Conservation (phyloP, 73 alveolate genomes). For the Breviolum minutum region DNA sequence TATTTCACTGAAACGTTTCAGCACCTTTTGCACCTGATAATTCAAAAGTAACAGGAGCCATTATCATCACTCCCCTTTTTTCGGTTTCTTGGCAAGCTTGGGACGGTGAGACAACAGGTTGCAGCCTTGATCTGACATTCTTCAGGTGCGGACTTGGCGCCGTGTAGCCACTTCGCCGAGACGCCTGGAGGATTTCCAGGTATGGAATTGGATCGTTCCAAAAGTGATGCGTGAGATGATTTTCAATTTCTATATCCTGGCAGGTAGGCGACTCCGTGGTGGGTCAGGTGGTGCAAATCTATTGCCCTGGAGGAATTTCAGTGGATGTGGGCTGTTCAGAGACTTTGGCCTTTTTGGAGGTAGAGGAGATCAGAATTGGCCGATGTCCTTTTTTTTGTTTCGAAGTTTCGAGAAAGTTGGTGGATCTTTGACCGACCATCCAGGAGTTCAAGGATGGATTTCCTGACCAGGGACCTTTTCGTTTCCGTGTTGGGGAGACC, state of each 20-base stretch:
- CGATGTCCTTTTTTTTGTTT: not conserved
- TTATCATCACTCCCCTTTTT: no score
- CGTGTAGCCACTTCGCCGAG: no score
- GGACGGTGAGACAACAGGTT: no score
- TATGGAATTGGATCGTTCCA: no score
- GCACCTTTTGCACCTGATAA: no score
- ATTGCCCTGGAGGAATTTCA: slow-evolving; percentile 78
- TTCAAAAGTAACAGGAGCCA: no score
- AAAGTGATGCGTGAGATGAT: not conserved
- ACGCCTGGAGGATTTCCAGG: no score
- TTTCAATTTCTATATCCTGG: not conserved
- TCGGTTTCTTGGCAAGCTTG: no score
- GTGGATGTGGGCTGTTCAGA: slow-evolving; percentile 93
- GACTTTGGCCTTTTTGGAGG: slow-evolving; percentile 72
- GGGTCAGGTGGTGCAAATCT: slow-evolving; percentile 71
- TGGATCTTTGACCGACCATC: not conserved
- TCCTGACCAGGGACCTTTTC: slow-evolving; percentile 63
- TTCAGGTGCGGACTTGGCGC: no score
- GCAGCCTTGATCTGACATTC: no score
- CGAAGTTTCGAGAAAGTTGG: not conserved
- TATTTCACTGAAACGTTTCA: no score
- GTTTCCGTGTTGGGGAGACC: slow-evolving; percentile 46
- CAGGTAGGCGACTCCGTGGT: slow-evolving; percentile 62
- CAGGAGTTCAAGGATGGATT: slow-evolving; percentile 85
- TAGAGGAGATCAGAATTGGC: not conserved